Evolutionary conservation across 345 rosid species (phyloP).

Genomic region (Raphanus sativus): DNA sequence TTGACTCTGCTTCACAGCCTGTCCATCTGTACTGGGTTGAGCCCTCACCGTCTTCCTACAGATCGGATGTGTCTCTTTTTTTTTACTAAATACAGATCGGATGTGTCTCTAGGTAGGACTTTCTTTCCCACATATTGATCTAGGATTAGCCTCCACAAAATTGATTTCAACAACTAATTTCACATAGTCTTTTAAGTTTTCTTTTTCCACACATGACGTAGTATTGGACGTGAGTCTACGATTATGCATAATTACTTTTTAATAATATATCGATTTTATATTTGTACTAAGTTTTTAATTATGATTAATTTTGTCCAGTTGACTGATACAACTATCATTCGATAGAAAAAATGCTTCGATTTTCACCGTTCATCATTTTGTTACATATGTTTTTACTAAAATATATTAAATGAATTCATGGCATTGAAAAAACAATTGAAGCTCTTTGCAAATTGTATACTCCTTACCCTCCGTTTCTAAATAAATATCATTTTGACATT

Average conservation of each 20-base stretch:
- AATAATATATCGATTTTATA: neutral
- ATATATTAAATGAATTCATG: neutral
- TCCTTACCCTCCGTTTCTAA: neutral
- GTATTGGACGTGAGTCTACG: neutral
- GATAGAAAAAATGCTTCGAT: neutral
- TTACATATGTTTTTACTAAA: neutral
- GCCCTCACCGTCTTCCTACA: neutral
- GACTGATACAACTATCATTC: neutral
- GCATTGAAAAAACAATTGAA: neutral
- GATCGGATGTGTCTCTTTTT: neutral
- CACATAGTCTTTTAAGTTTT: neutral
- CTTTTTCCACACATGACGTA: neutral
- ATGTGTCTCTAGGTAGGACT: neutral
- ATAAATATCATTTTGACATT: no score
- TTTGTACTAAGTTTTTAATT: neutral
- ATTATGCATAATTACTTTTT: neutral
- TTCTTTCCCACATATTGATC: neutral
- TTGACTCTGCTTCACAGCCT: neutral
- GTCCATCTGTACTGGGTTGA: neutral
- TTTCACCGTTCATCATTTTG: neutral
- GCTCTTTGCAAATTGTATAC: neutral
- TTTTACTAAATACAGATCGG: neutral
- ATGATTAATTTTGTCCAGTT: neutral
- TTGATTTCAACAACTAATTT: neutral
- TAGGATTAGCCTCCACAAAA: neutral